phyloP scores from a whole-genome alignment of 306 rosid species.

The Sindora glabra region DNA sequence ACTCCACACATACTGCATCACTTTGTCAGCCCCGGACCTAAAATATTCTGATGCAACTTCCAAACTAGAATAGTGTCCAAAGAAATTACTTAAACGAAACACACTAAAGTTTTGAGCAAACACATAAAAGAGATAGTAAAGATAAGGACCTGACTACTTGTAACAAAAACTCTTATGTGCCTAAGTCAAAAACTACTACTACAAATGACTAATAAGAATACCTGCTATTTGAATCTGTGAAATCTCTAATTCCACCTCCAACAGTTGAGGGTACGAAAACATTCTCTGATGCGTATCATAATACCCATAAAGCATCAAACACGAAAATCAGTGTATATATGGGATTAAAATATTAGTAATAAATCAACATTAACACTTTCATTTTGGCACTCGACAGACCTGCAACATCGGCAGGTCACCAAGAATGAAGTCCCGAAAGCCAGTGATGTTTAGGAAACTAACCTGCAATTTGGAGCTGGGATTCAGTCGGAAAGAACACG shows the following conservation, averaged over 20 bases:
- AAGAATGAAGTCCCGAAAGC: slow-evolving; percentile 92
- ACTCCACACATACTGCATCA: slow-evolving; percentile 94
- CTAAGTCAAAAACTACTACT: not conserved
- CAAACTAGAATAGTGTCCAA: slow-evolving; percentile 89
- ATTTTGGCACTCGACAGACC: slow-evolving; percentile 39
- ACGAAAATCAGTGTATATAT: not conserved
- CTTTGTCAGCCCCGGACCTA: slow-evolving; percentile 99
- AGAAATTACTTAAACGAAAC: not conserved
- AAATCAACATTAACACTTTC: not conserved
- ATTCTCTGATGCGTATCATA: slow-evolving; percentile 81
- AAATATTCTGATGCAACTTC: slow-evolving; percentile 98
- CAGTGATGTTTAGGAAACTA: slow-evolving; percentile 87
- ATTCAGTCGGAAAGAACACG: slow-evolving; percentile 9
- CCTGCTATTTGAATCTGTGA: slow-evolving; percentile 87
- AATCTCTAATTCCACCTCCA: slow-evolving; percentile 98
- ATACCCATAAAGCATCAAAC: slow-evolving; percentile 45
- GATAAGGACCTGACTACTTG: no score
- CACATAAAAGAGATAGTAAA: no score
- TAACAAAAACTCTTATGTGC: no score
- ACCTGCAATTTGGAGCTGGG: slow-evolving; percentile 40
- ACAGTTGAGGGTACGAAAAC: slow-evolving; percentile 96
- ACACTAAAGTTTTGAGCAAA: no score
- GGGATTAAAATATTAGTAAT: not conserved
- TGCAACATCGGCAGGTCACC: slow-evolving; percentile 97
- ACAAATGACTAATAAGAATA: slow-evolving; percentile 23